Conservation (phyloP, 345 rosid species). For the Eucalyptus globulus region DNA sequence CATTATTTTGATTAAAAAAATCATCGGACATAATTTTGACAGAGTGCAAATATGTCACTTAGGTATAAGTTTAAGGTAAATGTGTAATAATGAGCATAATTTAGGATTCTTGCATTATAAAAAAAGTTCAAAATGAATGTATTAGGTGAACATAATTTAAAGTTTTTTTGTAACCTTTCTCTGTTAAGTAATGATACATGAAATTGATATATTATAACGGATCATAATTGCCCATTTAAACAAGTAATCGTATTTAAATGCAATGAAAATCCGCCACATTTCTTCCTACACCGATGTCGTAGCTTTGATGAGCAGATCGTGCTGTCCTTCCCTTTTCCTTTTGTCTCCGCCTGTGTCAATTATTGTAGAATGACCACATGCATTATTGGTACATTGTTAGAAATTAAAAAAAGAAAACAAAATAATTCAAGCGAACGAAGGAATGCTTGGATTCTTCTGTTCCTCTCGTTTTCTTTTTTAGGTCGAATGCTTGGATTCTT, state of each 20-base stretch:
- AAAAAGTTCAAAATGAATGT: no score
- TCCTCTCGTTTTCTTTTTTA: background rate
- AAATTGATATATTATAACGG: background rate
- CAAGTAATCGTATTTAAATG: background rate
- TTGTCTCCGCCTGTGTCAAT: background rate
- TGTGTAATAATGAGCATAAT: no score
- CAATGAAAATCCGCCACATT: background rate
- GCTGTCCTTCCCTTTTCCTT: background rate
- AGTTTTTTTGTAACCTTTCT: no score
- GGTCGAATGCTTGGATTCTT: background rate
- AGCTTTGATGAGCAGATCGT: background rate
- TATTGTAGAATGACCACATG: background rate
- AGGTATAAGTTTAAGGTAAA: no score
- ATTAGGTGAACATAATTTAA: no score
- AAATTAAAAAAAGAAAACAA: no score
- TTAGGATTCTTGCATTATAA: accelerated
- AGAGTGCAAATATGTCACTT: no score
- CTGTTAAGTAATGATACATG: background rate
- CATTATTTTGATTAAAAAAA: no score
- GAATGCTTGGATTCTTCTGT: background rate
- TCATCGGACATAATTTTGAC: accelerated
- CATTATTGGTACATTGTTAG: background rate
- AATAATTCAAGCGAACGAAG: background rate
- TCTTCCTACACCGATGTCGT: background rate
- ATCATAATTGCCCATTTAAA: background rate